These are phyloP conservation scores for Closterium sp. DNA, from an alignment of 139 green algal genomes.

Conservation along the genomic window DNA sequence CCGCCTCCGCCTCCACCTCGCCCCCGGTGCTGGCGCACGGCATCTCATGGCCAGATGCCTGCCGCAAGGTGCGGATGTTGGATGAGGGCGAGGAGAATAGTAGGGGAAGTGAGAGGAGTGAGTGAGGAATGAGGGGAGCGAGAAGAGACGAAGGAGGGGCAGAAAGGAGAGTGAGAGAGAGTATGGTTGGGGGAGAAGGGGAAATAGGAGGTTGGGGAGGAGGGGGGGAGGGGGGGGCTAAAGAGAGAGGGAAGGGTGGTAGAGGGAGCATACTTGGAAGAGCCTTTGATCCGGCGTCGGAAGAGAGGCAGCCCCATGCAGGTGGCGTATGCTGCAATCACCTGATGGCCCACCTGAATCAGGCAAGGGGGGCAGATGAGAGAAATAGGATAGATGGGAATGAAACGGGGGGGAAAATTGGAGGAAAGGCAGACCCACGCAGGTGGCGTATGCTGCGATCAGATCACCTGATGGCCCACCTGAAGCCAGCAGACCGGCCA, in stretches of 20 bases:
- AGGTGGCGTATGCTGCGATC: conserved; percentile 72
- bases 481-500: background rate
- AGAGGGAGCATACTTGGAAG: background rate
- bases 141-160: background rate
- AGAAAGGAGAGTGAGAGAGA: background rate
- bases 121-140: background rate
- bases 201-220: background rate
- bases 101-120: too few relatives aligned
- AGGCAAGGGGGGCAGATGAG: background rate
- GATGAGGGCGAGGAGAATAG: too few relatives aligned
- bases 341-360: conserved; percentile 69
- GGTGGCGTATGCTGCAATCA: conserved; percentile 73
- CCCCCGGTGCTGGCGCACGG: too few relatives aligned
- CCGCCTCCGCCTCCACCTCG: too few relatives aligned
- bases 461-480: conserved; percentile 82
- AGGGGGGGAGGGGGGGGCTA: background rate
- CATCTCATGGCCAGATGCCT: too few relatives aligned
- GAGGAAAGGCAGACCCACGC: conserved; percentile 78
- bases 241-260: too few relatives aligned
- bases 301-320: conserved; percentile 86
- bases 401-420: background rate
- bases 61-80: too few relatives aligned
- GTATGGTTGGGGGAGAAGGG: background rate
- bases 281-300: conserved; percentile 65
- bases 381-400: background rate